Conservation (phyloP, 805 yeast species). For the Wickerhamiella qilinensis region DNA sequence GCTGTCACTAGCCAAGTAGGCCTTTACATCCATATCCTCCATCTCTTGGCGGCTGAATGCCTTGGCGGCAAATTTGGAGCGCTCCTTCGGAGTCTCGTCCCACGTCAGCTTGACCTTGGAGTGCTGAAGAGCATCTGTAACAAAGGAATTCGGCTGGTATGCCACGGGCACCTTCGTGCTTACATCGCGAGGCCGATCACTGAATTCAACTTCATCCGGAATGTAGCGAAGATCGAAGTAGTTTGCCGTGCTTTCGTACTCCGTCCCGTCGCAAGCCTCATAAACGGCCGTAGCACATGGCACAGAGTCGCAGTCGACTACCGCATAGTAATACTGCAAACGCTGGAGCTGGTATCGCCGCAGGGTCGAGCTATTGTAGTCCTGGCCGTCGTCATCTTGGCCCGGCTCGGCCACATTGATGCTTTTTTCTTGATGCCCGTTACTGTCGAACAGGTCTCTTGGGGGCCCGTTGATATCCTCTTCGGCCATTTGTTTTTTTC, state of each 20-base stretch:
- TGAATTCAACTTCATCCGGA: conserved; percentile 86
- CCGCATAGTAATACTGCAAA: conserved; percentile 83
- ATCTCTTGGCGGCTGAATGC: conserved; percentile 72
- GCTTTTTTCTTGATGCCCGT: conserved; percentile 31
- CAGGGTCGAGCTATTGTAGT: conserved; percentile 67
- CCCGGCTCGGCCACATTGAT: conserved; percentile 60
- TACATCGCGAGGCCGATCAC: conserved; percentile 54
- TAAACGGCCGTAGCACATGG: conserved; percentile 61
- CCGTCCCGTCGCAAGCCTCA: conserved; percentile 83
- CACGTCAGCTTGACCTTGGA: conserved; percentile 92
- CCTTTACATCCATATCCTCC: conserved; percentile 51
- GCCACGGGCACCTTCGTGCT: conserved; percentile 59
- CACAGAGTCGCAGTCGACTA: conserved; percentile 65
- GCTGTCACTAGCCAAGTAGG: conserved; percentile 32
- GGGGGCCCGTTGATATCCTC: conserved; percentile 93
- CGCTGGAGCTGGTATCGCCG: conserved; percentile 88
- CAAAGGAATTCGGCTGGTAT: conserved; percentile 68
- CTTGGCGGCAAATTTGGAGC: conserved; percentile 56
- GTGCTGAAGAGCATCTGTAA: conserved; percentile 90
- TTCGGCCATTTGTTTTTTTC: conserved; percentile 76
- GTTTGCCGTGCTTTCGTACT: conserved; percentile 90
- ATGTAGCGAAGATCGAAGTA: conserved; percentile 82
- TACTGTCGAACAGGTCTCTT: conserved; percentile 49
- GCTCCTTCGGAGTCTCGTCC: conserved; percentile 95
- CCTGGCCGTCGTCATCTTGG: conserved; percentile 63